Conservation (phyloP, 2,329 filamentous ascomycete genomes). For the Aspergillus sp. region DNA sequence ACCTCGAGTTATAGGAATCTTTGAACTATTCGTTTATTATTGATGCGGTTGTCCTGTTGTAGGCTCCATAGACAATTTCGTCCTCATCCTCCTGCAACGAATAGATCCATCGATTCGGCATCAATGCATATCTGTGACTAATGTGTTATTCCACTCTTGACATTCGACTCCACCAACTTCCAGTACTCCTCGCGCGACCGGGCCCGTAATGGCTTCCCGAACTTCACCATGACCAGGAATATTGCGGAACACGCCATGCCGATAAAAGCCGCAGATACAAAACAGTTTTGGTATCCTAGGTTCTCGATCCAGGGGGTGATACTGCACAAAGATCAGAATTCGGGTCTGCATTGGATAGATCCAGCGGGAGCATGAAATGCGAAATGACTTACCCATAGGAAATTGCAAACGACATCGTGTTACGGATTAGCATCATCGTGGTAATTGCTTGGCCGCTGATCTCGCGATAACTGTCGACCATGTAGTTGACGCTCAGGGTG, state of each 20-base stretch:
- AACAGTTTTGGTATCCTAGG: conserved; percentile 46
- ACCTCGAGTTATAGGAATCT: too few species aligned
- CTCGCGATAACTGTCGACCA: conserved; percentile 42
- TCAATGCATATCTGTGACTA: too few species aligned
- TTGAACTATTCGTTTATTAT: too few species aligned
- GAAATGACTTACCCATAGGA: conserved; percentile 30
- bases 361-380: too few species aligned
- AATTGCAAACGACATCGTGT: conserved; percentile 49
- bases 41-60: too few species aligned
- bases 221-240: conserved; percentile 42
- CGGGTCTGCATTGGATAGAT: too few species aligned
- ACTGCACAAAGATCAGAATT: too few species aligned
- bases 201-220: conserved; percentile 34
- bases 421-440: conserved; percentile 46
- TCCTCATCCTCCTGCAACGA: too few species aligned
- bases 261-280: conserved; percentile 40
- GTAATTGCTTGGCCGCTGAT: conserved; percentile 40
- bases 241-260: conserved; percentile 35
- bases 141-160: too few species aligned
- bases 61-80: too few species aligned
- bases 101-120: too few species aligned
- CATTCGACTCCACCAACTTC: conserved; percentile 4
- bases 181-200: conserved; percentile 37
- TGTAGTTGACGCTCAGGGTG: conserved; percentile 39
- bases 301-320: conserved; percentile 48